Evolutionary conservation across 768 basidiomycete genomes (phyloP).

Genomic region (Lentinula guzmanii): DNA sequence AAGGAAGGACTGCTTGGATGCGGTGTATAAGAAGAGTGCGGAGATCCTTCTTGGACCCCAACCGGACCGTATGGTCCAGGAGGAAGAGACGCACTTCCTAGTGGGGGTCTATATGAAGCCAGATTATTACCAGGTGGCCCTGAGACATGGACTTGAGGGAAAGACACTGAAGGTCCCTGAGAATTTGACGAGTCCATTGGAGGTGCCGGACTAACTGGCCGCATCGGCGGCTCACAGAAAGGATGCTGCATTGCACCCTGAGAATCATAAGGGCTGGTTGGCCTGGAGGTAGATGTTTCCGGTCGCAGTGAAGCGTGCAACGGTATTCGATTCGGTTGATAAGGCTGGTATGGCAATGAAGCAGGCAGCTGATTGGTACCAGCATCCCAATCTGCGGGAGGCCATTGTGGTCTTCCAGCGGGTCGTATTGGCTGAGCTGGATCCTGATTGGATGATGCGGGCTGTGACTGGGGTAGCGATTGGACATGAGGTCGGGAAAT

Average conservation of each 20-base stretch:
- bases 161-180: background rate
- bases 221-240: background rate
- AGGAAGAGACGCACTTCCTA: background rate
- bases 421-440: slow-evolving; percentile 10
- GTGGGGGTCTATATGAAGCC: background rate
- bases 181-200: too few species aligned
- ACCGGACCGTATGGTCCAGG: background rate
- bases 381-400: slow-evolving; percentile 35
- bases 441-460: background rate
- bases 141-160: background rate
- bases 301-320: background rate
- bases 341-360: background rate
- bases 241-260: background rate
- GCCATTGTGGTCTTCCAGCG: slow-evolving; percentile 28
- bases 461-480: background rate
- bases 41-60: background rate
- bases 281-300: background rate
- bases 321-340: background rate
- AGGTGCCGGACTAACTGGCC: background rate
- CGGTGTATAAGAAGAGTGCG: background rate
- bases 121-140: background rate
- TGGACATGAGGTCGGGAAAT: background rate
- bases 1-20: background rate
- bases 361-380: background rate
- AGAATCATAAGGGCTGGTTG: background rate